Evolutionary conservation across 2,329 filamentous ascomycete genomes (phyloP), one percentile per base, ranked within the genome.

Genomic region (Hypomyces rosellus): DNA sequence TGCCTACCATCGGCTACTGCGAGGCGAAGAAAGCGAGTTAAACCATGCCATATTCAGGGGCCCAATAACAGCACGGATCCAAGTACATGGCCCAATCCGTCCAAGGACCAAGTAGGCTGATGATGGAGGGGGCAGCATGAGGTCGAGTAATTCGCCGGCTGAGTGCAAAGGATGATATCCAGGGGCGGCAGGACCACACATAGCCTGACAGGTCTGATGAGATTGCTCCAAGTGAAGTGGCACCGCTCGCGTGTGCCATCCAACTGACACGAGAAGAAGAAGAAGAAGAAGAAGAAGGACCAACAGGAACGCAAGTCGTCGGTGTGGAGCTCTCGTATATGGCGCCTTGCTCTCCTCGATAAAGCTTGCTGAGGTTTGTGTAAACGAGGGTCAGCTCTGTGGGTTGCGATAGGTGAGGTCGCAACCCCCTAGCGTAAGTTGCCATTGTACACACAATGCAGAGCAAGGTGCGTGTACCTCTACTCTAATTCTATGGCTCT

Each of bases 161-260:
- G 25, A 30, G 25, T 6, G 25, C 25, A 30, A 30, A 30, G 25
- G 25, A 30, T 30, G 25, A 30, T 30, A 30, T 30, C 25, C 25
- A 30, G 25, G 25, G 9, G 25, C 25, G 25, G 25, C 25, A 30
- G 25, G 25, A 30, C 25, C 25, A 30, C 25, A 8, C 25, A 30
- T 6, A 30, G 25, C 25, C 30, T 34, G 40, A 22, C 34, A 33
- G 34, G 30, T 34, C 36, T 40, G 34, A 48, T 45, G 45, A 13
- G 33, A 43, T 34, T 51, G 49, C 30, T 18, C 49, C 40, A 43
- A 22, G 39, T 33, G 43, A 22, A 34, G 18, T 41, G 49, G 45
- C 45, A 45, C 49, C 49, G 39, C 49, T 40, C 49, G 45, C 45
- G 14, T 12, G 45, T 40, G 16, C 30, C 34, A n/a, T 39, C 39